A percentile compares a stretch with the other conserved stretches of the same genome.
These are phyloP conservation scores for Wickerhamomyces canadensis DNA, from an alignment of 805 yeast genomes.

Conservation along the genomic window DNA sequence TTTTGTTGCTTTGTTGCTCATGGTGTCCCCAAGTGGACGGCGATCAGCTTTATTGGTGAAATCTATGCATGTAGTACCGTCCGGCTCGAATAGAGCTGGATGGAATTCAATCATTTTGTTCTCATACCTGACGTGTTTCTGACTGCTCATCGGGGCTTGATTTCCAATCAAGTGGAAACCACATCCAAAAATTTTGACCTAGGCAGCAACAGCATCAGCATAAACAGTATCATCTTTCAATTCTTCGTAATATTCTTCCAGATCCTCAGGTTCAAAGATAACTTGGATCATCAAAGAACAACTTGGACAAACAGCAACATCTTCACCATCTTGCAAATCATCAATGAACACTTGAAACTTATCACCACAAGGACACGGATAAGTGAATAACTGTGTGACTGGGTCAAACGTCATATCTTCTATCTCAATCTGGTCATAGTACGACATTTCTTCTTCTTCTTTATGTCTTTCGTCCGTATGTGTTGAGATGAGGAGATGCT, in stretches of 20 bases:
- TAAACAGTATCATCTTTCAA: slow-evolving; percentile 22
- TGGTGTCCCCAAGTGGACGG: too few relatives aligned
- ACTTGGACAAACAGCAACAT: slow-evolving; percentile 93
- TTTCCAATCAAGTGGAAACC: too few relatives aligned
- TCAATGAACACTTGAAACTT: slow-evolving; percentile 79
- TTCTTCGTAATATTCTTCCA: slow-evolving; percentile 36
- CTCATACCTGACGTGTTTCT: too few relatives aligned
- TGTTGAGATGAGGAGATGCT: too few relatives aligned
- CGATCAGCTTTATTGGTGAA: too few relatives aligned
- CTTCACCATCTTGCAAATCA: slow-evolving; percentile 86
- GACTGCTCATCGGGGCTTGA: too few relatives aligned
- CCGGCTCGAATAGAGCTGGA: too few relatives aligned
- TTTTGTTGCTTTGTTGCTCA: too few relatives aligned
- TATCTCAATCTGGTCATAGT: slow-evolving; percentile 92
- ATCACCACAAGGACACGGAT: slow-evolving; percentile 99
- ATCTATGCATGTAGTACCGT: too few relatives aligned
- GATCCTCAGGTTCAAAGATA: slow-evolving; percentile 64
- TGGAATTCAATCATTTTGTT: too few relatives aligned
- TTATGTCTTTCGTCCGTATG: too few relatives aligned
- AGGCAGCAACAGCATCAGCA: slow-evolving; percentile 16
- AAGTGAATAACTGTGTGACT: slow-evolving; percentile 72
- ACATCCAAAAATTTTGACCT: too few relatives aligned
- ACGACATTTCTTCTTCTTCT: slow-evolving; percentile 34
- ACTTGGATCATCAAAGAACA: slow-evolving; percentile 92
- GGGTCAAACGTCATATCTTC: slow-evolving; percentile 94